Evolutionary conservation across 495 filamentous ascomycete genomes (phyloP), one percentile per base, ranked within the genome.

Genomic region (Aspergillus nanangensis): DNA sequence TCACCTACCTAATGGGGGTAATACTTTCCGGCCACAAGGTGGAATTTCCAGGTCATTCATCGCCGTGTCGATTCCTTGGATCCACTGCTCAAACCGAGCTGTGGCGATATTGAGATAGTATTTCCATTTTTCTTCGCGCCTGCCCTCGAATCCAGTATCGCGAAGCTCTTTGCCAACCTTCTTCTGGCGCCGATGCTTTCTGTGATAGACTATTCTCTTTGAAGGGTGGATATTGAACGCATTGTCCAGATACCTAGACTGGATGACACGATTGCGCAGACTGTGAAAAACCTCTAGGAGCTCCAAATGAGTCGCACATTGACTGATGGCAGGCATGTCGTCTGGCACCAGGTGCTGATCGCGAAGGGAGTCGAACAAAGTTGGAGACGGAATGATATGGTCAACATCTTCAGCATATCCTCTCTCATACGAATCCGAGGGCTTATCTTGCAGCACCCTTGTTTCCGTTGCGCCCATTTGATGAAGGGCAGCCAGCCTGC

Each of bases 291-390:
- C 51, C 25, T 67, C 56, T 3, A 70, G 57, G 7, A 70, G 56
- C 37, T 65, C 60, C 3, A 70, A 54, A 38, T 70, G 66, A 4
- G 55, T 50, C 5, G 63, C 62, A 38, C 62, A 66, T 41, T 70
- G 48, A 8, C 38, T 48, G 13, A 50, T 33, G 11, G 46, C 48
- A 9, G 61, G 64, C 19, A 60, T 38, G 25, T 5, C 25, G 7
- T 29, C 11, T 5, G 11, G 25, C 5, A 7, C 25, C 11, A 11
- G 25, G 25, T 29, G 7, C 25, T 29, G 7, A 7, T 5, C 11
- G 25, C 7, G 11, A 29, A 29, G 25, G 25, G 25, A 5, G 25
- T 29, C 25, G 25, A 29, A 29, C 25, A 29, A 29, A 29, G 11
- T 29, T 29, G 25, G 25, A 11, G n/a, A n/a, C n/a, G n/a, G n/a